Evolutionary conservation across 2,329 filamentous ascomycete species (phyloP).

Genomic region (Colletotrichum lindemuthianum): DNA sequence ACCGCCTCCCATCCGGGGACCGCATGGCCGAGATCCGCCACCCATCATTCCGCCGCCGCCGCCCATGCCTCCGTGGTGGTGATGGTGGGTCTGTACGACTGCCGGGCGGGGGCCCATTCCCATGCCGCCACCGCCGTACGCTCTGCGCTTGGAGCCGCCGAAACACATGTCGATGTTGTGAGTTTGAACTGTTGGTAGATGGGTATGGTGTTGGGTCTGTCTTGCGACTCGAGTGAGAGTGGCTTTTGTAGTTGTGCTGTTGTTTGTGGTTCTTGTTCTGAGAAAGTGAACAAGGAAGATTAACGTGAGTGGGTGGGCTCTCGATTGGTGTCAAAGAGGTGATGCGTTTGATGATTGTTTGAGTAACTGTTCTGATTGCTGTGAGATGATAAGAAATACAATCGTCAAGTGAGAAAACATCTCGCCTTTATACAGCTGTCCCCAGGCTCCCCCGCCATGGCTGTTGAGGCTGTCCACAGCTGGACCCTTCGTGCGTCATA

Average conservation of each 20-base stretch:
- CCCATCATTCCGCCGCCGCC: constrained; percentile 12
- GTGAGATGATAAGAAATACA: not conserved
- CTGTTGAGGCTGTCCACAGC: constrained; percentile 8
- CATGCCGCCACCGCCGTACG: constrained; percentile 11
- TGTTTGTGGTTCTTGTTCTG: not conserved
- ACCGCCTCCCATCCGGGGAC: constrained; percentile 15
- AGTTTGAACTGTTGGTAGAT: not conserved
- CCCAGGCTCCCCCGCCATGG: not conserved
- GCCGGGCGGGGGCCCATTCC: constrained; percentile 24
- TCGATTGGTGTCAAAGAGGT: not conserved
- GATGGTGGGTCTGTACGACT: constrained; percentile 23
- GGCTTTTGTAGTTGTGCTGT: not conserved
- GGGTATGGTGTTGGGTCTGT: not conserved
- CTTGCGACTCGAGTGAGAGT: not conserved
- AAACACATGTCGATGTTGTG: constrained; percentile 20
- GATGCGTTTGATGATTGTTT: not conserved
- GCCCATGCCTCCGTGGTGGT: constrained; percentile 31
- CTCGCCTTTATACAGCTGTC: not conserved
- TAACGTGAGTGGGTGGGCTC: not conserved
- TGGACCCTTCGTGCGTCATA: constrained; percentile 29
- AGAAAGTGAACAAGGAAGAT: too few relatives aligned
- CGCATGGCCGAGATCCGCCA: constrained; percentile 1
- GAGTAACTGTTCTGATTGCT: not conserved
- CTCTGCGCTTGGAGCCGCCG: constrained; percentile 24
- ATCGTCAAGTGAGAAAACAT: not conserved